phyloP scores from a whole-genome alignment of 768 basidiomycete species.

The Boletus huronensis region DNA sequence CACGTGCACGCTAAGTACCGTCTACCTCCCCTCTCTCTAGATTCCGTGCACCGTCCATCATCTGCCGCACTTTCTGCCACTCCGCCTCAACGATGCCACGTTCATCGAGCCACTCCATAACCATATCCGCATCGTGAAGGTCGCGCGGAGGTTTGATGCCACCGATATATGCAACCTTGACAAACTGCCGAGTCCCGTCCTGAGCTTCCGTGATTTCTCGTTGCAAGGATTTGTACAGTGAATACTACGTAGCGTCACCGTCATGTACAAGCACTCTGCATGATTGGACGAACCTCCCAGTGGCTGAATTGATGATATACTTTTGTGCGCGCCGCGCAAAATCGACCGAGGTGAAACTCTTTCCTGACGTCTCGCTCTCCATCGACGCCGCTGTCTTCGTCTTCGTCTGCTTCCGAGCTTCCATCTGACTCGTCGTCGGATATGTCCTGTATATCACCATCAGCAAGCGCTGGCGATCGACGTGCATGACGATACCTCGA shows the following conservation, averaged over 20 bases:
- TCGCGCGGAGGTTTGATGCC: slow-evolving; percentile 62
- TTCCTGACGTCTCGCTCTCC: slow-evolving; percentile 13
- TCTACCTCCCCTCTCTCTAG: slow-evolving; percentile 54
- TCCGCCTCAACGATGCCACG: slow-evolving; percentile 62
- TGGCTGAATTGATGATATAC: slow-evolving; percentile 73
- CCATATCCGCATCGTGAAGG: slow-evolving; percentile 66
- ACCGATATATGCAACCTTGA: slow-evolving; percentile 54
- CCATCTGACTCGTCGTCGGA: slow-evolving; percentile 24
- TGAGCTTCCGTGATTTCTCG: slow-evolving; percentile 58
- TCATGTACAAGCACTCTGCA: neutral
- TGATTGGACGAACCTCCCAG: slow-evolving; percentile 65
- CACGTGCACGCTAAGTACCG: neutral
- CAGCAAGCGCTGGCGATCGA: neutral
- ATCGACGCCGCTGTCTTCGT: slow-evolving; percentile 1
- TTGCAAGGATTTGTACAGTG: slow-evolving; percentile 56
- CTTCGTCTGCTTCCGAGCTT: slow-evolving; percentile 25
- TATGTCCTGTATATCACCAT: slow-evolving; percentile 11
- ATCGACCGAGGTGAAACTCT: slow-evolving; percentile 70
- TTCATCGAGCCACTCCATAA: slow-evolving; percentile 79
- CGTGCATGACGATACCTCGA: slow-evolving; percentile 43
- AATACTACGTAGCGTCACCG: slow-evolving; percentile 43
- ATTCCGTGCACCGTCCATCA: slow-evolving; percentile 72
- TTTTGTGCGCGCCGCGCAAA: slow-evolving; percentile 66
- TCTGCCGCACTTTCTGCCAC: slow-evolving; percentile 64
- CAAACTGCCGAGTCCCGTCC: slow-evolving; percentile 43